Conservation (phyloP, 192 early-diverging fungal species). For the Podochytrium sp. region DNA sequence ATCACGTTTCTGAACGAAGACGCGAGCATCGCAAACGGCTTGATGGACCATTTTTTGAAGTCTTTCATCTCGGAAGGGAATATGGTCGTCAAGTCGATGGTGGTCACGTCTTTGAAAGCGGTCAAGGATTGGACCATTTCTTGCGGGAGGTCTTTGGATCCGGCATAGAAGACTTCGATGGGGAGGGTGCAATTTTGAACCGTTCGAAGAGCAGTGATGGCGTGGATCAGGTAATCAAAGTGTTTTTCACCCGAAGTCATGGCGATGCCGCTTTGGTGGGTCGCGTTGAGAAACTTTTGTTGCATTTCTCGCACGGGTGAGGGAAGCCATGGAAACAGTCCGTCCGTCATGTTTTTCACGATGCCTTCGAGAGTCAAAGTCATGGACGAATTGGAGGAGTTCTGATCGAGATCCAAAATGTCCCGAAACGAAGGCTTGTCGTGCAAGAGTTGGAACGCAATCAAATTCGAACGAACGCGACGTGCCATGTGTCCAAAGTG, state of each 20-base stretch:
- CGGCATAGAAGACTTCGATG: constrained; percentile 60
- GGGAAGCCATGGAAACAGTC: no score
- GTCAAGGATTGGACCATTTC: not conserved
- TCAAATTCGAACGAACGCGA: constrained; percentile 10
- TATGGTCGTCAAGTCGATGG: constrained; percentile 35
- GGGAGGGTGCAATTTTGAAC: constrained; percentile 52
- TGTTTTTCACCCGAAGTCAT: not conserved
- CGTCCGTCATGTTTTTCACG: no score
- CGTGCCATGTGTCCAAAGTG: constrained; percentile 1
- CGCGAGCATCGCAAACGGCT: constrained; percentile 12
- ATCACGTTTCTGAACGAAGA: constrained; percentile 5
- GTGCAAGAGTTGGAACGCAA: constrained; percentile 7
- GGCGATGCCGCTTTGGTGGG: not conserved
- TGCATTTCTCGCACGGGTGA: not conserved
- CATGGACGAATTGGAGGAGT: no score
- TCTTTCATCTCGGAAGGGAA: not conserved
- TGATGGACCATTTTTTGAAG: not conserved
- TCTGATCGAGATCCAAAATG: no score
- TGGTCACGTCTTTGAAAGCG: constrained; percentile 2
- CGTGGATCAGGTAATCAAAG: not conserved
- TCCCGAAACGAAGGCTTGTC: not conserved
- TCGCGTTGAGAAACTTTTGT: not conserved
- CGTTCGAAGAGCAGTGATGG: constrained; percentile 1
- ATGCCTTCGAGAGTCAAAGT: no score
- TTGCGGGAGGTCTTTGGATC: constrained; percentile 15